Evolutionary conservation across 305 asterid species (phyloP).

Genomic region (Rubia tinctorum): DNA sequence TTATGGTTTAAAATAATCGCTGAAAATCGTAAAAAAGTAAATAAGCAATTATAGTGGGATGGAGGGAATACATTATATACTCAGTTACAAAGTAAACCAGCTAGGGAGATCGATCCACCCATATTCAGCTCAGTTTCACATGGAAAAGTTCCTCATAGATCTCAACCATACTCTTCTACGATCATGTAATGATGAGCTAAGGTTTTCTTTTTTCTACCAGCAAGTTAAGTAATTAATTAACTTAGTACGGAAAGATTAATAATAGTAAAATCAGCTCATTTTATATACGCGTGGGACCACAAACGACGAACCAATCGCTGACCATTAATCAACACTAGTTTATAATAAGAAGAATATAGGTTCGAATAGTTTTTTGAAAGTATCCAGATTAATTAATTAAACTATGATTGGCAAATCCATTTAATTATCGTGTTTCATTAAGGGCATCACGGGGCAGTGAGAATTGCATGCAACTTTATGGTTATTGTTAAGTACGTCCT

Average conservation of each 20-base stretch:
- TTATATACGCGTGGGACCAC: not conserved
- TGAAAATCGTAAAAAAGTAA: too few species aligned
- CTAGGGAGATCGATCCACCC: too few species aligned
- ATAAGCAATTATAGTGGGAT: too few species aligned
- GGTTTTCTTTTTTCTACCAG: not conserved
- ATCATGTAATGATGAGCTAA: not conserved
- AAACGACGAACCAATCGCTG: not conserved
- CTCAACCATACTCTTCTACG: not conserved
- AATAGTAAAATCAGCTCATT: not conserved
- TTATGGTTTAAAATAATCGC: too few species aligned
- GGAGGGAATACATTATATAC: too few species aligned
- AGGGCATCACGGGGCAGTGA: too few species aligned
- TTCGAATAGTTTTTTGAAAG: not conserved
- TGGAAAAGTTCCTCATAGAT: constrained; percentile 2
- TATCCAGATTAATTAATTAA: not conserved
- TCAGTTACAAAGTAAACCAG: not conserved
- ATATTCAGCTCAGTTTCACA: not conserved
- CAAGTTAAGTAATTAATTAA: not conserved
- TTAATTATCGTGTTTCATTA: not conserved
- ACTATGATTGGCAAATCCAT: not conserved
- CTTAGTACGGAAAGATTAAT: not conserved
- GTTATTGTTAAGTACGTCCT: too few species aligned
- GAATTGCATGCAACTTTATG: too few species aligned
- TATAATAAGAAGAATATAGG: not conserved
- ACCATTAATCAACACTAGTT: not conserved